These are phyloP conservation scores for Leersia perrieri DNA, from an alignment of 176 grass and related monocot species.

Conservation along the genomic window DNA sequence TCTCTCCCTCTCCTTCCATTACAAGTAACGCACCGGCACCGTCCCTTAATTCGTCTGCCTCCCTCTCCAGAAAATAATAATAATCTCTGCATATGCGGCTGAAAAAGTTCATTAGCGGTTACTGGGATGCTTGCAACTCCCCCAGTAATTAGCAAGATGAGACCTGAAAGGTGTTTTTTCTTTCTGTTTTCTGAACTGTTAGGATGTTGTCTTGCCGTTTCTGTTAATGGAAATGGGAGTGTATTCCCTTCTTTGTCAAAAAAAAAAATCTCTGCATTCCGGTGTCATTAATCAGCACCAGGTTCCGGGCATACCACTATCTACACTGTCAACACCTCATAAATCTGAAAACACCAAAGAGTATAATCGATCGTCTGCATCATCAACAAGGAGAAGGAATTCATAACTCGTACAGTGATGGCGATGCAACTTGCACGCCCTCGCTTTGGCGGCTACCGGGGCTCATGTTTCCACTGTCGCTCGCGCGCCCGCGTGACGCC, in stretches of 20 bases:
- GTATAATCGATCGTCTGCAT: neutral
- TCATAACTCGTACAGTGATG: neutral
- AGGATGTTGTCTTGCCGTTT: no score
- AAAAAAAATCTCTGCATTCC: neutral
- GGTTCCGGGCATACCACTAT: neutral
- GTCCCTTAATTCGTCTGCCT: neutral
- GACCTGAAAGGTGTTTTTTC: no score
- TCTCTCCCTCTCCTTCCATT: conserved; percentile 2
- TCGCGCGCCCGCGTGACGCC: neutral
- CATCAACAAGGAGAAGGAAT: conserved; percentile 6
- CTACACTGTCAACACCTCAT: neutral
- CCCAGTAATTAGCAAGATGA: no score
- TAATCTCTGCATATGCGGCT: neutral
- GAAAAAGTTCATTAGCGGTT: no score
- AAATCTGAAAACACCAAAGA: neutral
- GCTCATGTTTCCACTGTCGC: conserved; percentile 6
- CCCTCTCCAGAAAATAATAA: neutral
- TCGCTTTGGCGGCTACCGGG: conserved; percentile 33
- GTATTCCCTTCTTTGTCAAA: no score
- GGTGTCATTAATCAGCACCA: neutral
- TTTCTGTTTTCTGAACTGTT: no score
- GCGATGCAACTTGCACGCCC: conserved; percentile 22
- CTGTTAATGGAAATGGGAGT: no score
- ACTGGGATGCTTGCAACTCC: no score
- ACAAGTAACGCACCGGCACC: neutral